phyloP scores from a whole-genome alignment of 805 yeast species.

The Ogataea corticis region DNA sequence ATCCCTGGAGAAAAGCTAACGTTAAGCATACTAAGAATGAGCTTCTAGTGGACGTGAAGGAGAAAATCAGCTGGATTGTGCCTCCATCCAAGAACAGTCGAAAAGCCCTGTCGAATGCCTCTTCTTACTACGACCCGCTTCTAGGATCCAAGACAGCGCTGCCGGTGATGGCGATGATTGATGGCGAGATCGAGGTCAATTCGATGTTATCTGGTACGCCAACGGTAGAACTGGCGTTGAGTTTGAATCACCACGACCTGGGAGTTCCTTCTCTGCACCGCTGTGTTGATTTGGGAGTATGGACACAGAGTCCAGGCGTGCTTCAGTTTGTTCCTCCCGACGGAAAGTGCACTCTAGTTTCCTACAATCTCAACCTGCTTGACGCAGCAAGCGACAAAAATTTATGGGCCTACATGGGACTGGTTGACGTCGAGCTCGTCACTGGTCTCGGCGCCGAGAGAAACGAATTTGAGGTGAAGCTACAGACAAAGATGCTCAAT shows the following conservation, averaged over 20 bases:
- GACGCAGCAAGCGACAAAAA: constrained; percentile 24
- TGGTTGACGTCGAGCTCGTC: constrained; percentile 54
- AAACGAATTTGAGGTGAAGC: constrained; percentile 64
- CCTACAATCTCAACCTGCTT: constrained; percentile 59
- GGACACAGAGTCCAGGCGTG: constrained; percentile 47
- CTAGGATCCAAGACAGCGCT: constrained; percentile 10
- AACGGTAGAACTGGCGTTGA: constrained; percentile 57
- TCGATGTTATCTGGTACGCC: constrained; percentile 82
- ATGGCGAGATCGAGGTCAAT: constrained; percentile 63
- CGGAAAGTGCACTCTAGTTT: constrained; percentile 63
- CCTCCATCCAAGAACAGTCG: constrained; percentile 30
- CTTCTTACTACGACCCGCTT: constrained; percentile 34
- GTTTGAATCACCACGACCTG: constrained; percentile 46
- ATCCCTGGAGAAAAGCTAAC: constrained; percentile 79
- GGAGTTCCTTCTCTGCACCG: constrained; percentile 68
- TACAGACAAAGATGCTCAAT: constrained; percentile 47
- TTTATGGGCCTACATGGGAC: constrained; percentile 43
- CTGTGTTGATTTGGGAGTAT: constrained; percentile 57
- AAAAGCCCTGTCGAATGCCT: constrained; percentile 10
- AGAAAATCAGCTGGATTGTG: constrained; percentile 57
- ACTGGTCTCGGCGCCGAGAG: constrained; percentile 51
- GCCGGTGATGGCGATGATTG: constrained; percentile 54
- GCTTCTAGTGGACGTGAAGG: constrained; percentile 79
- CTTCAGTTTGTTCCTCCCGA: constrained; percentile 86
- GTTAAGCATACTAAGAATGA: constrained; percentile 81